Conservation (phyloP, 176 grass and related monocot species). For the Musa schizocarpa region DNA sequence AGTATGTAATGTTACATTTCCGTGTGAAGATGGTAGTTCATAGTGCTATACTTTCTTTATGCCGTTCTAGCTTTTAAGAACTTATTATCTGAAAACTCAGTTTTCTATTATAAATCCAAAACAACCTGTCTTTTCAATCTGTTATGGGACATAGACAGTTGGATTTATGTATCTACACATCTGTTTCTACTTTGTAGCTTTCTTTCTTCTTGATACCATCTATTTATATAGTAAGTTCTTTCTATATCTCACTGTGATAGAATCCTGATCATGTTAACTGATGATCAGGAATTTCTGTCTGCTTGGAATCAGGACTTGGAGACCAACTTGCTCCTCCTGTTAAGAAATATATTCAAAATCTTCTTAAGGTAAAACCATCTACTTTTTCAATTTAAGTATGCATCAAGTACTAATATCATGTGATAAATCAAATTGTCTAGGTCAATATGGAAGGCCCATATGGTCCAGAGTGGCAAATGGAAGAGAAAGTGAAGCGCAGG, state of each 20-base stretch:
- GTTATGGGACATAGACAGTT: not conserved
- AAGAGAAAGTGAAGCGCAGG: conserved; percentile 77
- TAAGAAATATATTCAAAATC: conserved; percentile 66
- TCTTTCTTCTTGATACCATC: not conserved
- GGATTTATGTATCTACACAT: not conserved
- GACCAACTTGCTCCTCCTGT: conserved; percentile 33
- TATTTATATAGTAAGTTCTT: too few relatives aligned
- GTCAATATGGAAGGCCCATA: conserved; percentile 64
- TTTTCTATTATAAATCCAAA: too few relatives aligned
- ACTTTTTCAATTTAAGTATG: conserved; percentile 5
- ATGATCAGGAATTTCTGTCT: conserved; percentile 53
- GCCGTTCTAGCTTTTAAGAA: too few relatives aligned
- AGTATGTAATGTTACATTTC: not conserved
- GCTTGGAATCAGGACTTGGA: conserved; percentile 53
- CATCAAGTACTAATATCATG: not conserved
- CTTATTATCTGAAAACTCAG: too few relatives aligned
- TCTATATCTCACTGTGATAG: not conserved
- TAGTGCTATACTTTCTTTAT: too few relatives aligned
- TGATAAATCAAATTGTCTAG: conserved; percentile 24
- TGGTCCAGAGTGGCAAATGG: conserved; percentile 64
- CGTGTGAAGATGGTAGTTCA: not conserved
- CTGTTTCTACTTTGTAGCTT: conserved; percentile 7
- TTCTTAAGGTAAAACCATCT: conserved; percentile 56
- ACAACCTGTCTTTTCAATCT: too few relatives aligned
- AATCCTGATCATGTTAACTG: conserved; percentile 4